Evolutionary conservation across 345 rosid genomes (phyloP), one percentile per base, ranked within the genome.

Genomic region (Populus pruinosa): DNA sequence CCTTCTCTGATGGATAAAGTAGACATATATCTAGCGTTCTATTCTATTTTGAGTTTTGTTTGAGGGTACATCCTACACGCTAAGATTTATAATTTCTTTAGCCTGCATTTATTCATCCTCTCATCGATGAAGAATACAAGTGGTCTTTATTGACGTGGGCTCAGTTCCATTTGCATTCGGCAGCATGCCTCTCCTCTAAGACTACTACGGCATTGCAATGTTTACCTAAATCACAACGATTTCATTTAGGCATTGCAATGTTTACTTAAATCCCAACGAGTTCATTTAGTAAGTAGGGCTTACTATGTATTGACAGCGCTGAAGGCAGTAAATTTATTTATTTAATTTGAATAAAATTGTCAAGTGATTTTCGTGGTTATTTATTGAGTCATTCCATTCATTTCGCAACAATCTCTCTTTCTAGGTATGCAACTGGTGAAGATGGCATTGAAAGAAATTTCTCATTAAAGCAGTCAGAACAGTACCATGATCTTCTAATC

Each of bases 371-470:
- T 25, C 8, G 6, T 1, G 13, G 50, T 38, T 18, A 21, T 55
- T 5, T 56, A 2, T 27, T 29, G 27, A 41, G 25, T 1, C 44
- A 68, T 61, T 73, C 62, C 38, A 65, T 49, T 64, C 78, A 10
- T 74, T 73, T 73, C 33, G 12, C 23, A 21, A 66, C 8, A 11
- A 43, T 43, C 11, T 47, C 63, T 35, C 29, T 74, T 20, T 67
- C 10, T 73, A 74, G 64, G 31, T 38, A 36, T 76, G 72, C 63
- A 21, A 36, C 39, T 20, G 36, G 36, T n/a, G 73, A 75, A 69
- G 66, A 72, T 69, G 75, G 67, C 70, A 17, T 31, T 50, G 69
- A 39, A 70, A 67, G 72, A 38, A 62, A 50, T 44, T 53, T 35
- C 27, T 25, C 43, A 23, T 36, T 69, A 55, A 55, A 62, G 77